Base-by-base conservation (phyloP, 805 yeast species). In the Pichia rugopelliculosa region DNA sequence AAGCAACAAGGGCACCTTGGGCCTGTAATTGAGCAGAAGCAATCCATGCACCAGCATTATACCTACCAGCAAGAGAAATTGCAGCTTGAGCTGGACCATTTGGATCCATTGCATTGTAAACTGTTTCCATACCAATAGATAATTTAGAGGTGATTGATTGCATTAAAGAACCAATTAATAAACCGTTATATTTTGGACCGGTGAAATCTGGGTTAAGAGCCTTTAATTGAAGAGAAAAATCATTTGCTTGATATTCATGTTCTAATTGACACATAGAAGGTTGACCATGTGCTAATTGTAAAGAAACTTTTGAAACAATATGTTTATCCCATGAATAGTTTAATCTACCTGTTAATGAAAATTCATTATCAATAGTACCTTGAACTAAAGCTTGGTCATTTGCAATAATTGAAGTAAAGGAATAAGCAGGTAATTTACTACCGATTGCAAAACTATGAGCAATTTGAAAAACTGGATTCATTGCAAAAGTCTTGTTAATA, bases 401-500 rank as follows among this genome's bases (percentile, higher is more conserved):
- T 53, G 95, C 97, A 67, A 81, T 89, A 59, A 91, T 75, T 41
- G 96, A 91, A 49, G 88, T 79, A 66, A 91, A 87, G 25, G 96
- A 90, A 67, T 93, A 93, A 55, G 93, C 84, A 44, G 96, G 96
- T 67, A 87, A 74, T 55, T 82, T 81, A 48, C 95, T 84, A 42
- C 98, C 98, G 56, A 87, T 74, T 36, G 95, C 76, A 63, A 93
- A 84, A 51, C 96, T 84, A 67, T 93, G 99, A 53, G 96, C 84
- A 50, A 95, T 86, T 76, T 93, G 98, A 84, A 93, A 93, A 50
- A 87, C 90, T 49, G 99, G 99, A 69, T 82, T 82, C 76, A 90
- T 77, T 54, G 85, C 72, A 64, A 93, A 88, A 13, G 90, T 87
- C 76, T 91, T 91, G 72, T 87, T 86, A 59, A 93, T 78, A 68